phyloP scores from a whole-genome alignment of 2,329 filamentous ascomycete genomes.

The Penicillium sp. region DNA sequence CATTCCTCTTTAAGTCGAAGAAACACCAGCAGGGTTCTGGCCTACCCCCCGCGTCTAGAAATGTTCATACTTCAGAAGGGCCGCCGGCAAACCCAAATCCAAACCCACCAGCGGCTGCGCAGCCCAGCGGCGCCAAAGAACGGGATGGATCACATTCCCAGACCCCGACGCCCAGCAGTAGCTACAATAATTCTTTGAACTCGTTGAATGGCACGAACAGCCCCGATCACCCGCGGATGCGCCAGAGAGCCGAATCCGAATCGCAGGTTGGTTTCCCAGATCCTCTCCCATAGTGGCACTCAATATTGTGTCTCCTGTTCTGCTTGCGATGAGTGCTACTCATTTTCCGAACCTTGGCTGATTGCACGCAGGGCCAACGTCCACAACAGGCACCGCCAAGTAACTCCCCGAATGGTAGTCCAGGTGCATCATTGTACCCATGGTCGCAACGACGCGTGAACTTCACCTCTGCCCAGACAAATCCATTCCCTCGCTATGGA shows the following conservation, averaged over 20 bases:
- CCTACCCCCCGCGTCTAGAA: slow-evolving; percentile 48
- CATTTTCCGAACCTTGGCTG: too few relatives aligned
- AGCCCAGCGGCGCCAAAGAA: slow-evolving; percentile 38
- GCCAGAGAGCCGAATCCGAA: slow-evolving; percentile 48
- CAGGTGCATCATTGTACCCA: slow-evolving; percentile 81
- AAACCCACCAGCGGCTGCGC: too few relatives aligned
- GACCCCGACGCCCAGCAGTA: slow-evolving; percentile 66
- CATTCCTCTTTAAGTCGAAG: slow-evolving; percentile 75
- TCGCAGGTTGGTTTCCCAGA: slow-evolving; percentile 46
- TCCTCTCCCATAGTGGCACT: too few relatives aligned
- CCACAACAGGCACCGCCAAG: too few relatives aligned
- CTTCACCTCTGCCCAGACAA: slow-evolving; percentile 70
- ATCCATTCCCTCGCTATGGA: slow-evolving; percentile 92
- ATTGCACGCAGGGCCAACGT: too few relatives aligned
- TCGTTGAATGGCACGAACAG: slow-evolving; percentile 62
- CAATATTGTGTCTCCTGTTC: too few relatives aligned
- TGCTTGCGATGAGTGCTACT: too few relatives aligned
- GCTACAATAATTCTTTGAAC: slow-evolving; percentile 56
- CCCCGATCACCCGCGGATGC: slow-evolving; percentile 57
- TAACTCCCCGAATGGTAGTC: too few relatives aligned
- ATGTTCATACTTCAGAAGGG: slow-evolving; percentile 50
- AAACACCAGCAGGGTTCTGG: slow-evolving; percentile 54
- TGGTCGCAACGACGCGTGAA: slow-evolving; percentile 88
- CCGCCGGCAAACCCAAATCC: slow-evolving; percentile 43
- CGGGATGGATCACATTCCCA: slow-evolving; percentile 35